These are phyloP conservation scores for Saturnispora bothae DNA, from an alignment of 805 yeast species.

Conservation along the genomic window DNA sequence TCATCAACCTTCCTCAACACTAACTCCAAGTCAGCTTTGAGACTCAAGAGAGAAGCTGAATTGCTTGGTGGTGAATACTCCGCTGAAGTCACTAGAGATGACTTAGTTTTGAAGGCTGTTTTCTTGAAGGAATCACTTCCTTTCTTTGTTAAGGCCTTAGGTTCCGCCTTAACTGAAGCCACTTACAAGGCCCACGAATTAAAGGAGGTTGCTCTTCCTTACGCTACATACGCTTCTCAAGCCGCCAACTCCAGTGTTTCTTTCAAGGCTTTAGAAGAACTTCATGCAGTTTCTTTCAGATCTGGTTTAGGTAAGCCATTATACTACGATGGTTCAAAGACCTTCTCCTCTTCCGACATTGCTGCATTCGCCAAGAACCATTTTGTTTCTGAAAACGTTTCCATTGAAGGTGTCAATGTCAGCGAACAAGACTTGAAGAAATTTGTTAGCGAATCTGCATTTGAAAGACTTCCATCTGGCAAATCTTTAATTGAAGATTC, in stretches of 20 bases:
- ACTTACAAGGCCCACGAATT: slow-evolving; percentile 77
- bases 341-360: slow-evolving; percentile 54
- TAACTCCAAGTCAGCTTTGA: slow-evolving; percentile 71
- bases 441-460: slow-evolving; percentile 57
- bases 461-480: slow-evolving; percentile 44
- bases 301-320: slow-evolving; percentile 80
- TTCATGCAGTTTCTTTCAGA: slow-evolving; percentile 77
- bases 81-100: slow-evolving; percentile 71
- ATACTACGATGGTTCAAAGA: slow-evolving; percentile 53
- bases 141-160: slow-evolving; percentile 78
- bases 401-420: slow-evolving; percentile 66
- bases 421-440: slow-evolving; percentile 55
- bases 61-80: slow-evolving; percentile 77
- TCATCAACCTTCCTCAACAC: slow-evolving; percentile 81
- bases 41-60: slow-evolving; percentile 91
- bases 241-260: slow-evolving; percentile 41
- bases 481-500: slow-evolving; percentile 40
- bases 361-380: slow-evolving; percentile 53
- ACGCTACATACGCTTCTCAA: slow-evolving; percentile 54
- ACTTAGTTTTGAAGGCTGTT: slow-evolving; percentile 65
- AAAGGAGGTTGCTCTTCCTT: slow-evolving; percentile 72
- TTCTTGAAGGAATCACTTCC: slow-evolving; percentile 87
- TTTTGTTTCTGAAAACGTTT: slow-evolving; percentile 61
- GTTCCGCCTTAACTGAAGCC: slow-evolving; percentile 60
- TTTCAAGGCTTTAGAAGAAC: slow-evolving; percentile 61